Percentiles rank a stretch among this genome's conserved stretches.
phyloP scores from a whole-genome alignment of 1,284 basidiomycete species.

The Erythrobasidium hasegawianum region DNA sequence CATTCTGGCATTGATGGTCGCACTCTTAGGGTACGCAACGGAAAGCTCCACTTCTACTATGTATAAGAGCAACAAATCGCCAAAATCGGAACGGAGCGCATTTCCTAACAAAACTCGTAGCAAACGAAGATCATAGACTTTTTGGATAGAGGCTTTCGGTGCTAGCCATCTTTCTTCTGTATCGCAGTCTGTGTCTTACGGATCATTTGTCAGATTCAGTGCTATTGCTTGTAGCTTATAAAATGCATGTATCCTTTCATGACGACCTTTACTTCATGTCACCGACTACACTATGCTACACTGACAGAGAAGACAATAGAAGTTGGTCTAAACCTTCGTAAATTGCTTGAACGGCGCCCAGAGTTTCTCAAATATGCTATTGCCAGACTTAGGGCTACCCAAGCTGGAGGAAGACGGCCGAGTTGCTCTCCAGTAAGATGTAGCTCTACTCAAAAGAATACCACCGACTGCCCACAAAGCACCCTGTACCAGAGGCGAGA shows the following conservation, averaged over 20 bases:
- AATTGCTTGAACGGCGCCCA: no score
- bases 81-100: no score
- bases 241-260: no score
- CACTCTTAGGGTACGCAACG: conserved; percentile 15
- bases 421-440: conserved; percentile 10
- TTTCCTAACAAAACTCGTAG: no score
- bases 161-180: neutral
- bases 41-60: neutral
- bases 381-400: neutral
- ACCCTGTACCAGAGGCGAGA: conserved; percentile 32
- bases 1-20: conserved; percentile 18
- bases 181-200: no score
- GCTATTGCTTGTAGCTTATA: no score
- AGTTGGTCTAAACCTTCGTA: no score
- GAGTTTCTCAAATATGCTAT: neutral
- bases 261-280: no score
- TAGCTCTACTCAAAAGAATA: conserved; percentile 14
- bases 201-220: no score
- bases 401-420: neutral
- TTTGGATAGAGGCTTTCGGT: neutral
- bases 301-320: neutral
- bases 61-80: no score
- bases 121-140: neutral
- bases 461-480: conserved; percentile 30
- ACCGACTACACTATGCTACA: no score